Evolutionary conservation across 305 asterid species (phyloP).

Genomic region (Fraxinus nigra): DNA sequence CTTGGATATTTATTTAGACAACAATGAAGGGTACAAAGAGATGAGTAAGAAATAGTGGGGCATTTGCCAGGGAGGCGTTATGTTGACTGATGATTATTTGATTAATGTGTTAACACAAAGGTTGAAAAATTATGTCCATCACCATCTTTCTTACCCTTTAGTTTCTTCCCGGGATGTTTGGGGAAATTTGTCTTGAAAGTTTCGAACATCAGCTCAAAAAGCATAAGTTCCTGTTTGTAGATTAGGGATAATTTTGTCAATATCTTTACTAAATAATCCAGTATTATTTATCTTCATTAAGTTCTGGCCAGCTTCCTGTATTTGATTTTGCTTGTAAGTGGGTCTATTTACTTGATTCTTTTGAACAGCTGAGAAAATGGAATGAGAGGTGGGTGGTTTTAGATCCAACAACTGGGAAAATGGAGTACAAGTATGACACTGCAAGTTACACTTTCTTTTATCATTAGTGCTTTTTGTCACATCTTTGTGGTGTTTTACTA

Average conservation of each 20-base stretch:
- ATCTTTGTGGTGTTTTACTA: slow-evolving; percentile 15
- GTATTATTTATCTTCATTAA: slow-evolving; percentile 6
- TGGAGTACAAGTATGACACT: slow-evolving; percentile 90
- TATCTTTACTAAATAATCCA: background rate
- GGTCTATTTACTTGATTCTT: slow-evolving; percentile 11
- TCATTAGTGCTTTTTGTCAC: slow-evolving; percentile 14
- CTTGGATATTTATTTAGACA: background rate
- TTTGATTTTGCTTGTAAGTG: slow-evolving; percentile 14
- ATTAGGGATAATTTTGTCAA: background rate
- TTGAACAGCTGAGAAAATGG: slow-evolving; percentile 87
- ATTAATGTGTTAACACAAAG: background rate
- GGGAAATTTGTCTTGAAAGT: background rate
- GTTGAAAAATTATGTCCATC: background rate
- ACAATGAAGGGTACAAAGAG: background rate
- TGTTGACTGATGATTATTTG: background rate
- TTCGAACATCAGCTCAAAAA: background rate
- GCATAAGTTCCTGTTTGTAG: background rate
- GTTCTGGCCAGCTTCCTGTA: slow-evolving; percentile 16
- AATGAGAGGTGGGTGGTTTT: slow-evolving; percentile 98
- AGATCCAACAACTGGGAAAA: slow-evolving; percentile 97
- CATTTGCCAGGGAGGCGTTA: background rate
- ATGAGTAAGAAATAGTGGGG: background rate
- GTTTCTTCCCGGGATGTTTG: background rate
- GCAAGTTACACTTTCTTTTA: slow-evolving; percentile 4
- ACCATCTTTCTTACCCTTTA: background rate